These are phyloP conservation scores for Metarhizium album DNA, from an alignment of 2,329 filamentous ascomycete genomes.

Conservation along the genomic window DNA sequence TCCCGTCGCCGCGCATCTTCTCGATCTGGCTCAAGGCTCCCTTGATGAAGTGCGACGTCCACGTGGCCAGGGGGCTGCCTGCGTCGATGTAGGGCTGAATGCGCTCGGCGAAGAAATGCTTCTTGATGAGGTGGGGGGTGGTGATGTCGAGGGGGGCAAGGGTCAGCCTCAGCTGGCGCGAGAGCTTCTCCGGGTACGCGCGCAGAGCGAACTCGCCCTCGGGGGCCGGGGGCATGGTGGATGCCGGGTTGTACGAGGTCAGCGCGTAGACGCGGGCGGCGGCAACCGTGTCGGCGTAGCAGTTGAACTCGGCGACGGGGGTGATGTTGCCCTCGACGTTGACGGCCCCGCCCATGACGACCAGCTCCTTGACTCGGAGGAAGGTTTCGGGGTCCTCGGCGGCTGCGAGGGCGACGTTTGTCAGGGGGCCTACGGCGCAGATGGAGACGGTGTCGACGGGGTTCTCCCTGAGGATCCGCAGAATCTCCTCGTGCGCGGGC, in stretches of 20 bases:
- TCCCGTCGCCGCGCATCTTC: slow-evolving; percentile 46
- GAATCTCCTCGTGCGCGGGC: slow-evolving; percentile 74
- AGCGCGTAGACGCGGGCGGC: slow-evolving; percentile 68
- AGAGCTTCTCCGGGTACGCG: slow-evolving; percentile 53
- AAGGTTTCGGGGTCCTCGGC: slow-evolving; percentile 84
- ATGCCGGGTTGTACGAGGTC: slow-evolving; percentile 60
- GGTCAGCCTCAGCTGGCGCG: slow-evolving; percentile 52
- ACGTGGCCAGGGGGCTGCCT: slow-evolving; percentile 63
- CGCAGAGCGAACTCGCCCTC: slow-evolving; percentile 38
- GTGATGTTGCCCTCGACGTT: slow-evolving; percentile 70
- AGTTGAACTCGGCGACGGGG: slow-evolving; percentile 90
- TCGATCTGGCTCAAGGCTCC: slow-evolving; percentile 61
- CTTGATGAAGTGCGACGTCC: slow-evolving; percentile 62
- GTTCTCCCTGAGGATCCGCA: slow-evolving; percentile 74
- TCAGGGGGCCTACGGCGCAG: slow-evolving; percentile 79
- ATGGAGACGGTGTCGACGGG: slow-evolving; percentile 80
- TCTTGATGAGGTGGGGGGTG: slow-evolving; percentile 54
- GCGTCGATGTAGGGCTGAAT: slow-evolving; percentile 44
- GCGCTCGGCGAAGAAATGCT: slow-evolving; percentile 45
- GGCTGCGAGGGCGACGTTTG: slow-evolving; percentile 85
- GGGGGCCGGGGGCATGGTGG: slow-evolving; percentile 67
- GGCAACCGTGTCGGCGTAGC: slow-evolving; percentile 75
- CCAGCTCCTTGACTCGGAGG: slow-evolving; percentile 76
- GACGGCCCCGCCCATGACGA: slow-evolving; percentile 90
- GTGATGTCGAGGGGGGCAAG: slow-evolving; percentile 74